Base-by-base conservation (phyloP, 257 asterid genomes). In the Vinca minor region DNA sequence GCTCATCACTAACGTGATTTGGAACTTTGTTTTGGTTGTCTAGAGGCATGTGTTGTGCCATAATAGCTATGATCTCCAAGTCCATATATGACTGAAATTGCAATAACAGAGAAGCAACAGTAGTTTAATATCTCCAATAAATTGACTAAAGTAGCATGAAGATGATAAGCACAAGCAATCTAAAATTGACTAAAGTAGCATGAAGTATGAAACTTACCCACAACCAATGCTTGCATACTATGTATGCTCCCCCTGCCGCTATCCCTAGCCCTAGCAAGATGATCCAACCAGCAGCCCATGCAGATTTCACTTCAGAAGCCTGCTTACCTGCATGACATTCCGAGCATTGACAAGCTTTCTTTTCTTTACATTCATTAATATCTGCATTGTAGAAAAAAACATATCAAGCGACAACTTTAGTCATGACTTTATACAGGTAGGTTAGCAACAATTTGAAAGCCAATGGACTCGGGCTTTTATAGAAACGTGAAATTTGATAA, bases 41-140 rank as follows among this genome's bases (percentile, higher is more conserved):
- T 45, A 89, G 82, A 36, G 97, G 97, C 95, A 89, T 89, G 79
- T 85, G 88, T 64, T 91, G 98, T 39, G 98, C 88, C 98, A 91
- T 88, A 64, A 91, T 87, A 39, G 98, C 96, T 78, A 91, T 82
- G 65, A 91, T 91, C 78, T 91, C 98, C 1, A 95, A 83, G 68
- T 87, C 98, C 98, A 91, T 91, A 62, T 91, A 91, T 14, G 94
- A 74, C 96, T 87, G 88, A 48, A 73, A 67, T 64, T 55, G 45
- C 69, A 74, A 63, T 47, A 31, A 13, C 9, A 26, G 63, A 49
- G 47, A 54, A 64, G 31, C 5, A 65, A 59, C 21, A 70, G 63
- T 14, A 73, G 56, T 5, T n/a, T 38, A 41, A 34, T n/a, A 60
- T n/a, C n/a, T 39, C n/a, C 18, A 13, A 20, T 34, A 41, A 7